Base-by-base conservation (phyloP, 192 early-diverging fungal species). In the Backusella circina region DNA sequence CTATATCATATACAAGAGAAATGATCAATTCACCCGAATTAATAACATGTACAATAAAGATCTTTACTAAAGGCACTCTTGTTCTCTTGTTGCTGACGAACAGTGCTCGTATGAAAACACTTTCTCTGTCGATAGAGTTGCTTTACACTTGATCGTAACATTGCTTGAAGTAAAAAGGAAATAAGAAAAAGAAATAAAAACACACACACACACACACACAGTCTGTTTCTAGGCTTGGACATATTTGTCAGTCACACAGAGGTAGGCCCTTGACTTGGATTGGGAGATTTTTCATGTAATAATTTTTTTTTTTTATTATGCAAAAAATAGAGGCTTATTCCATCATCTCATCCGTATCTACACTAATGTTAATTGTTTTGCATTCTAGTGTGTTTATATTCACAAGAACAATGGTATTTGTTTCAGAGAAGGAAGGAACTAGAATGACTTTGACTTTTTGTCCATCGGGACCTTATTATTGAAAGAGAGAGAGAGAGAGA, bases 361-460 rank as follows among this genome's bases (percentile, higher is more conserved):
- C 54, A 61, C 65, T 70, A 44, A 88, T 81, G 9, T 71, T 77
- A 13, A 86, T 74, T n/a, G 77, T 73, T 37, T 74, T 77, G 73
- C 86, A 88, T 64, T 88, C 90, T 67, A 96, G 72, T 12, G 90
- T 93, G 16, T 86, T 82, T 71, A 95, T 67, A 73, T 98, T 95
- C 47, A 98, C 86, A 38, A 98, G 84, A 1, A 92, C 94, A 30
- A 97, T 85, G 4, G 83, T 83, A 15, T 85, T 84, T 23, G 92
- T 88, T 13, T 88, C 70, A 2, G 85, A 65, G 81, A 99, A 99
- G 0, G 84, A 84, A 7, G 97, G 97, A 0, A 99, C 83, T 35
- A 92, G 82, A 1, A 98, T 82, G 1, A 98, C 84, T 7, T 91
- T 84, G 9, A 90, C 92, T 16, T 70, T 66, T 72, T 90, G 88